phyloP scores from a whole-genome alignment of 441 rosid species.

The Manihot esculenta region DNA sequence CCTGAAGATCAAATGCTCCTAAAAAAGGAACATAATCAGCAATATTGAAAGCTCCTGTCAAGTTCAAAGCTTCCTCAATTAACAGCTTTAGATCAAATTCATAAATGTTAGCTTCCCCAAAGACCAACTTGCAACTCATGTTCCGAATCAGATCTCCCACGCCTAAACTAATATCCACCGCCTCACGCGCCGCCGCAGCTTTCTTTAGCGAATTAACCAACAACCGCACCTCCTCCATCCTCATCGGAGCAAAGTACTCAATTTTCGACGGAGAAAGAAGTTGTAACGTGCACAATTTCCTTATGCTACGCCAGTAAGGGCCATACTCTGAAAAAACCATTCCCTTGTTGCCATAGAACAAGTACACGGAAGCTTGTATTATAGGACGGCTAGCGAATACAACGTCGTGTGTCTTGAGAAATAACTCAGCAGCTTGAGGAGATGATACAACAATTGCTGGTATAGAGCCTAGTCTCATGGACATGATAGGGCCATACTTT shows the following conservation, averaged over 20 bases:
- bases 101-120: conserved; percentile 13
- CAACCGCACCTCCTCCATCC: conserved; percentile 24
- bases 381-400: too few relatives aligned
- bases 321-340: too few relatives aligned
- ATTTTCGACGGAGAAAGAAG: conserved; percentile 24
- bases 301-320: conserved; percentile 28
- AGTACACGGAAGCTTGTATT: too few relatives aligned
- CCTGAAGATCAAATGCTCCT: too few relatives aligned
- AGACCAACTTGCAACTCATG: conserved; percentile 24
- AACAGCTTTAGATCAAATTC: conserved; percentile 19
- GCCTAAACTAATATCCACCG: conserved; percentile 24
- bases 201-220: conserved; percentile 22
- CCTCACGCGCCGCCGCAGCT: conserved; percentile 11
- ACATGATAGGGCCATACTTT: too few relatives aligned
- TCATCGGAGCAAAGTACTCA: conserved; percentile 17
- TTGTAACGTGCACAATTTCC: conserved; percentile 27
- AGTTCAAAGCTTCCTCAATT: conserved; percentile 12
- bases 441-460: too few relatives aligned
- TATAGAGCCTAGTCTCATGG: too few relatives aligned
- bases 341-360: too few relatives aligned
- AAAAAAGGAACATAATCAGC: too few relatives aligned
- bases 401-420: too few relatives aligned
- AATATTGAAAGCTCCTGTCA: too few relatives aligned
- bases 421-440: too few relatives aligned
- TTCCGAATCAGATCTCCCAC: conserved; percentile 15